phyloP scores from a whole-genome alignment of 2,329 filamentous ascomycete species.

The Pestalotiopsis sp. region DNA sequence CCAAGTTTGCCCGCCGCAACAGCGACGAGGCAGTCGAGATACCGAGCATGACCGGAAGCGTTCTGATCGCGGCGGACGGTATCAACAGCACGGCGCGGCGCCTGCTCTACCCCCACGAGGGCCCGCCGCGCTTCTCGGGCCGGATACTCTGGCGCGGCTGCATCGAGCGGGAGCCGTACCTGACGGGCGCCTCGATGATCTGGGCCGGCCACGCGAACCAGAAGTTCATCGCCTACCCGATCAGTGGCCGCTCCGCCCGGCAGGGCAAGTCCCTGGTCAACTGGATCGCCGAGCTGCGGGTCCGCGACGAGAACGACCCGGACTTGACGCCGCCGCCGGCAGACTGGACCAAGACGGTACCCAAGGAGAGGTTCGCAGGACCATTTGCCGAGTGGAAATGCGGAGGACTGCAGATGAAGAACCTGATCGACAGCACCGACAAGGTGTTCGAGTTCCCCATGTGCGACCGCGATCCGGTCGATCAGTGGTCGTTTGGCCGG shows the following conservation, averaged over 20 bases:
- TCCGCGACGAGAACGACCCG: conserved; percentile 41
- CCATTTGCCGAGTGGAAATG: conserved; percentile 44
- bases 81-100: conserved; percentile 45
- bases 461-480: conserved; percentile 37
- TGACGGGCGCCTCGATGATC: conserved; percentile 45
- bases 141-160: conserved; percentile 49
- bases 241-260: conserved; percentile 36
- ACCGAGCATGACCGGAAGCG: conserved; percentile 32
- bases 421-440: conserved; percentile 42
- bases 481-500: conserved; percentile 8
- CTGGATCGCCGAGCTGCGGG: conserved; percentile 48
- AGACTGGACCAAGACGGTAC: conserved; percentile 45
- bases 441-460: conserved; percentile 49
- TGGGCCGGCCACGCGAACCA: conserved; percentile 49
- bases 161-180: conserved; percentile 39
- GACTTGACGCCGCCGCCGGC: conserved; percentile 45
- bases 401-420: conserved; percentile 42
- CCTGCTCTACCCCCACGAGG: conserved; percentile 44
- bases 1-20: conserved; percentile 34
- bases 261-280: conserved; percentile 43
- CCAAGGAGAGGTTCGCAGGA: conserved; percentile 40
- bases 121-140: conserved; percentile 45
- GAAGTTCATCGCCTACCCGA: conserved; percentile 50
- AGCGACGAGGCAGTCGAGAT: conserved; percentile 27
- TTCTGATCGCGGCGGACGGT: conserved; percentile 44